phyloP scores from a whole-genome alignment of 78 protist species.

The Dictyostelium discoideum region dicty_2.7 NC_007088.5:7736501-7737000 shows the following conservation, averaged over 20 bases:
- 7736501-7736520: background rate
- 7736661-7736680: conserved; percentile 40
- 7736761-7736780: background rate
- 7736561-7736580: background rate
- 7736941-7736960: conserved; percentile 12
- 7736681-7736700: background rate
- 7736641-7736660: conserved; percentile 37
- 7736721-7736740: background rate
- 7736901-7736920: background rate
- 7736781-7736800: background rate
- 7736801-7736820: too few relatives aligned
- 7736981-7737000: conserved; percentile 32
- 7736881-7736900: background rate
- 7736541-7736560: conserved; percentile 5
- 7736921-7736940: background rate
- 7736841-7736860: background rate
- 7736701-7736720: background rate
- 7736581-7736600: conserved; percentile 31
- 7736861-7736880: background rate
- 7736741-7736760: background rate
- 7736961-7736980: conserved; percentile 58
- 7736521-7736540: conserved; percentile 32
- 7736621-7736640: conserved; percentile 23
- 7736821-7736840: background rate
- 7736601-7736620: conserved; percentile 56